These are phyloP conservation scores for Biscutella auriculata DNA, from an alignment of 441 rosid genomes.

Conservation along the genomic window DNA sequence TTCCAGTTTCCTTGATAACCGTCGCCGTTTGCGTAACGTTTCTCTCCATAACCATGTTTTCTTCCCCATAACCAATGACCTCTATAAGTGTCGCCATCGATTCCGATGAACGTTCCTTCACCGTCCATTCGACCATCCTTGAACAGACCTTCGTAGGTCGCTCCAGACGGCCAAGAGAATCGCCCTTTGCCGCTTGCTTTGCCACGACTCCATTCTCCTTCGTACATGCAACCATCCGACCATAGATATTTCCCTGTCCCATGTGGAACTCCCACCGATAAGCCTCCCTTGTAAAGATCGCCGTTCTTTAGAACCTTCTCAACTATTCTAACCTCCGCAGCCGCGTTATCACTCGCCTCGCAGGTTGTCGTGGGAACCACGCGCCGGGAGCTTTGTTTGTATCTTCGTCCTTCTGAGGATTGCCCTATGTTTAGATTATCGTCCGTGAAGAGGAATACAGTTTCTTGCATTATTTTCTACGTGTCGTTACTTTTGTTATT, in stretches of 20 bases:
- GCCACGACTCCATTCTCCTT: constrained; percentile 28
- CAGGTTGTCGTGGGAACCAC: constrained; percentile 19
- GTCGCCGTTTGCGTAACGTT: constrained; percentile 29
- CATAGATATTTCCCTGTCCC: constrained; percentile 27
- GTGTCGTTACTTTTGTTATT: too few species aligned
- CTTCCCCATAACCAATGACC: constrained; percentile 28
- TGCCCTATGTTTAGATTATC: constrained; percentile 24
- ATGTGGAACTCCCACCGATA: constrained; percentile 23
- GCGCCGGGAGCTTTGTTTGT: constrained; percentile 23
- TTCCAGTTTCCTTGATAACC: constrained; percentile 34
- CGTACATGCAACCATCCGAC: constrained; percentile 31
- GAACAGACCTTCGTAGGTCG: constrained; percentile 29
- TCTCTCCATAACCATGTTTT: constrained; percentile 28
- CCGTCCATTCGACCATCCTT: constrained; percentile 30
- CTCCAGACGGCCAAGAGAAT: constrained; percentile 30
- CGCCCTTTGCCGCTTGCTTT: constrained; percentile 30
- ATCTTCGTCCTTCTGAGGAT: constrained; percentile 6
- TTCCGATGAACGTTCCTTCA: constrained; percentile 24
- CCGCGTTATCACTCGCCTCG: neutral
- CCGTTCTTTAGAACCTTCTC: constrained; percentile 24
- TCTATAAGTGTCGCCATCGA: constrained; percentile 24
- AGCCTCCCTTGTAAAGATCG: constrained; percentile 28
- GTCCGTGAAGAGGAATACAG: constrained; percentile 17
- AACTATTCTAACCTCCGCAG: constrained; percentile 21
- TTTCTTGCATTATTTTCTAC: constrained; percentile 19